Base-by-base conservation (phyloP, 805 yeast genomes). In the Metschnikowia kofuensis region DNA sequence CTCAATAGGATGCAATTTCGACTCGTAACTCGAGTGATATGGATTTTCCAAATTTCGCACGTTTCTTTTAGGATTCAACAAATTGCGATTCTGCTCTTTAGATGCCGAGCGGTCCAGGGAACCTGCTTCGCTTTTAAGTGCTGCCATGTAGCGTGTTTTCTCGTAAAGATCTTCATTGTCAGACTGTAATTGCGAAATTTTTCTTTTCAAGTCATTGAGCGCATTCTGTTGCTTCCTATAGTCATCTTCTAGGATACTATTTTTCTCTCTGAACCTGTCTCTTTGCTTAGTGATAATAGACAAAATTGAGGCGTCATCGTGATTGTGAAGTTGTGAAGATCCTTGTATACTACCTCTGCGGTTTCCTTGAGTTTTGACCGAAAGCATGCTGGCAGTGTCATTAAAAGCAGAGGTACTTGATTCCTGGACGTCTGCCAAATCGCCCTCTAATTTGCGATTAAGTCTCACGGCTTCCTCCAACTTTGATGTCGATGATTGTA, bases 221-320 rank as follows among this genome's bases (percentile, higher is more conserved):
- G 75, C 73, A 16, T 69, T 63, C 44, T 74, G 74, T 53, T 79
- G 82, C 55, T 79, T 80, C 63, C 87, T 83, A 35, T 84, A 60
- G 58, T 89, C 96, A 48, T 86, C 86, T 64, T 92, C 98, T 47
- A 94, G 75, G 62, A 89, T 96, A 49, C 79, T 80, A 60, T 86
- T 89, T 47, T 89, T 78, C n/a, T 80, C 78, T 59, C 95, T 83
- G 74, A 91, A 90, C 53, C 99, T 75, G 66, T 92, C 99, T 64
- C 99, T 82, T 70, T 92, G 99, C 62, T 92, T 91, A 12, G 97
- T 90, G 29, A 94, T 82, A 45, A 92, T 89, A 1, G 96, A 95
- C 44, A 92, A 67, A 29, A 91, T 80, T 4, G 83, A 77, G 11
- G 74, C 61, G 45, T 78, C 80, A 37, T 62, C 67, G 6, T 40